Evolutionary conservation across 129 eudicot genomes (phyloP), one percentile per base, ranked within the genome.

Genomic region (Tagetes patula): DNA sequence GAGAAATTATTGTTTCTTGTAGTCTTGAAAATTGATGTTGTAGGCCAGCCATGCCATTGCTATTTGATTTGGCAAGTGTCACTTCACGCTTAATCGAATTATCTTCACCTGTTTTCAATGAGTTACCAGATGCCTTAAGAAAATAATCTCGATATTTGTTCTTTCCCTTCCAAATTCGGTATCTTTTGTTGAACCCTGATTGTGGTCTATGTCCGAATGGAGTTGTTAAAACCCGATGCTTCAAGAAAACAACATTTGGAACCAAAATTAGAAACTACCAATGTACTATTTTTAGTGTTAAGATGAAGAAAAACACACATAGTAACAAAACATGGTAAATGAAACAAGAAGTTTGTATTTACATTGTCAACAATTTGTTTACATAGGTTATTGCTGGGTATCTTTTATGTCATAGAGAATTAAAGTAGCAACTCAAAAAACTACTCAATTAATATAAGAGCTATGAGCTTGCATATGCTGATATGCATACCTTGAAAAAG

Each of bases 1-100:
- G 81, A 66, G 84, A 72, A 54, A 80, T 65, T 75, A 90, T 5
- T 40, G 85, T 37, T 69, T 87, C 79, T 55, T 75, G 89, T 33
- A 83, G 81, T 70, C 66, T 79, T 27, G 73, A 63, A 60, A 75
- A 55, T 27, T 66, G 64, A 20, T 72, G 80, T 41, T 46, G 68
- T 3, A 69, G 42, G 73, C 61, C 64, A 58, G 65, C 54, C 59
- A 70, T 55, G 32, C 68, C 64, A 42, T 81, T 76, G 32, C 6
- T 81, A 61, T 31, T 67, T 1, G 45, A 52, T 61, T 79, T 87
- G 47, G 8, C 62, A 49, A 55, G 38, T 14, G 70, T 53, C 27
- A 30, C 68, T 33, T 73, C 84, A 66, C 62, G 80, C 34, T 71
- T 82, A 8, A 37, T 71, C n/a, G 66, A 30, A 48, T 55, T 70